A percentile compares a stretch with the other conserved stretches of the same genome.
phyloP scores from a whole-genome alignment of 148 eudicot genomes.

The Gaultheria prostrata region DNA sequence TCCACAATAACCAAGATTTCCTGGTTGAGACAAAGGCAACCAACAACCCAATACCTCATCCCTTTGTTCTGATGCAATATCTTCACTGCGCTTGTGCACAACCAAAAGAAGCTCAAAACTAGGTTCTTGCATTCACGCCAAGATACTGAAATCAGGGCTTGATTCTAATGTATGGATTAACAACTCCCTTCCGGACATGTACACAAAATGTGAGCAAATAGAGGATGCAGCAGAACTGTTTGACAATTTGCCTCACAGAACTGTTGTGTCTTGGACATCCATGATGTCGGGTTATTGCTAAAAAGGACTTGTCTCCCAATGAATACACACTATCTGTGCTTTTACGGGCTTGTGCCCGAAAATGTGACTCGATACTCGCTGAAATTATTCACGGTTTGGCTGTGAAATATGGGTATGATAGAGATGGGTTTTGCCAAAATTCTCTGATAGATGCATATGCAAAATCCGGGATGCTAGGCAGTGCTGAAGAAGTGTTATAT shows the following conservation, averaged over 20 bases:
- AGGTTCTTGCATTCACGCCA: slow-evolving; percentile 25
- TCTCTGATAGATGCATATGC: slow-evolving; percentile 28
- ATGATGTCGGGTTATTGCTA: slow-evolving; percentile 25
- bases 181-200: slow-evolving; percentile 26
- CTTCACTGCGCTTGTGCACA: slow-evolving; percentile 14
- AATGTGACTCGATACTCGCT: slow-evolving; percentile 10
- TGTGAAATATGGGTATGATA: slow-evolving; percentile 16
- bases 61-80: slow-evolving; percentile 12
- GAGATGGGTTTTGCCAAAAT: slow-evolving; percentile 23
- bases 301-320: slow-evolving; percentile 17
- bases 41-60: background rate
- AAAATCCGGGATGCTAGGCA: slow-evolving; percentile 20
- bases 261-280: slow-evolving; percentile 30
- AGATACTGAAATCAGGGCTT: slow-evolving; percentile 19
- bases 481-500: slow-evolving; percentile 19
- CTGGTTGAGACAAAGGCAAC: background rate
- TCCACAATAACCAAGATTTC: background rate
- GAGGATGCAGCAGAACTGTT: slow-evolving; percentile 23
- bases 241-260: slow-evolving; percentile 24
- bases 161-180: slow-evolving; percentile 2
- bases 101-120: slow-evolving; percentile 3
- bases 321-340: slow-evolving; percentile 24
- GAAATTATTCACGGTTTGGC: slow-evolving; percentile 21
- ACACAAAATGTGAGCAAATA: slow-evolving; percentile 21
- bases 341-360: slow-evolving; percentile 21